Percentiles rank a stretch among this genome's conserved stretches.
Conservation (phyloP, 176 grass and related monocot species). For the Coix lacrymajobi region DNA sequence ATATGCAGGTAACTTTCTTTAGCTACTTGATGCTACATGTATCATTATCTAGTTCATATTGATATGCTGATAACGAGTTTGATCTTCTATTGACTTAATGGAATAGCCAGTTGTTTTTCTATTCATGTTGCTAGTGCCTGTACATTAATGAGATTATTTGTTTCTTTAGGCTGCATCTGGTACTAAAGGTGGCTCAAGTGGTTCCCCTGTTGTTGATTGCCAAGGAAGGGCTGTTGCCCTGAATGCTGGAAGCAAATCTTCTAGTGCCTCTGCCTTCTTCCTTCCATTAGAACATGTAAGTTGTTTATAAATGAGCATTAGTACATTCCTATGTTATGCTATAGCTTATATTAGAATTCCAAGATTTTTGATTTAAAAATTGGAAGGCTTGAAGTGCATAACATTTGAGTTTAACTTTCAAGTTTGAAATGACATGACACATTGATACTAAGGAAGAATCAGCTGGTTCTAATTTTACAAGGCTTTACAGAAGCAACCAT, state of each 20-base stretch:
- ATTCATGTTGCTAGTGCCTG: neutral
- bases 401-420: neutral
- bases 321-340: neutral
- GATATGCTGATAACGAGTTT: neutral
- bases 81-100: constrained; percentile 7
- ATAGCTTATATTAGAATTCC: neutral
- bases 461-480: neutral
- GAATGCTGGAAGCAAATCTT: constrained; percentile 99
- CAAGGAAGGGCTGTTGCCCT: constrained; percentile 98
- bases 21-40: constrained; percentile 13
- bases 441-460: neutral
- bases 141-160: constrained; percentile 9
- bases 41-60: neutral
- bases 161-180: constrained; percentile 91
- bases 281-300: constrained; percentile 92
- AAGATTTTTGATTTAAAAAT: neutral
- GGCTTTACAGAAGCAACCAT: neutral
- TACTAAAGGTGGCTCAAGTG: constrained; percentile 99
- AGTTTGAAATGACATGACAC: neutral
- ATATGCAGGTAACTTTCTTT: constrained; percentile 80
- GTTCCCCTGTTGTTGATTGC: constrained; percentile 94
- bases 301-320: constrained; percentile 16
- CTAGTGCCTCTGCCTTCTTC: constrained; percentile 96
- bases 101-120: neutral
- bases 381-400: neutral